Percentiles rank a stretch among this genome's conserved stretches.
Conservation (phyloP, 2,329 filamentous ascomycete species). For the Botrytis medusae region DNA sequence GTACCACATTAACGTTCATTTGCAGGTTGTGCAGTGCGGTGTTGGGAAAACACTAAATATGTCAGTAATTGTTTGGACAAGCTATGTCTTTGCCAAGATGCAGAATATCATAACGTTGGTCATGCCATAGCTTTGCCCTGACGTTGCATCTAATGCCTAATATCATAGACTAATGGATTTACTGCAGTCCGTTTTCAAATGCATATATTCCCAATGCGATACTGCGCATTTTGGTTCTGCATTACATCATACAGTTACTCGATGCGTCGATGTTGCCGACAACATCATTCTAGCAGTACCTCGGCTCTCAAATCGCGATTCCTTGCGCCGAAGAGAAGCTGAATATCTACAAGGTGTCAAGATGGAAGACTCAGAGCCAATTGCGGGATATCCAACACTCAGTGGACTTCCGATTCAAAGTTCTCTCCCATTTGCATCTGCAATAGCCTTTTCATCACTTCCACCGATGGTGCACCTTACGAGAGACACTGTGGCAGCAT, state of each 20-base stretch:
- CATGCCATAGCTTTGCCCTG: background rate
- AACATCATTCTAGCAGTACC: conserved; percentile 30
- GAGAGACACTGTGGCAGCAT: conserved; percentile 9
- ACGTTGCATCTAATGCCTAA: background rate
- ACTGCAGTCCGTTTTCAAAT: conserved; percentile 41
- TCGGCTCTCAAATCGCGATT: conserved; percentile 36
- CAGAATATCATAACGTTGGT: conserved; percentile 39
- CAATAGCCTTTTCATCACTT: conserved; percentile 15
- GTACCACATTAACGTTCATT: conserved; percentile 5
- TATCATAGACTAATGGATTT: conserved; percentile 4
- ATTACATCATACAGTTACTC: conserved; percentile 39
- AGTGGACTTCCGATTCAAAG: conserved; percentile 29
- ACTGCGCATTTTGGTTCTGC: conserved; percentile 40
- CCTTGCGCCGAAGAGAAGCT: conserved; percentile 36
- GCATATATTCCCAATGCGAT: conserved; percentile 42
- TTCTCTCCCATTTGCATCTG: conserved; percentile 19
- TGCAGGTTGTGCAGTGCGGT: conserved; percentile 38
- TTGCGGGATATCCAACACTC: conserved; percentile 27
- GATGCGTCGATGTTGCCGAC: conserved; percentile 33
- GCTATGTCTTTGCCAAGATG: conserved; percentile 39
- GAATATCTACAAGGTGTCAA: conserved; percentile 33
- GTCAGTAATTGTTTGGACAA: conserved; percentile 38
- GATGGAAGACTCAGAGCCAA: conserved; percentile 30
- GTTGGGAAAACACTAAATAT: conserved; percentile 43
- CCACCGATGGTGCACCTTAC: conserved; percentile 9